Conservation (phyloP, 352 stramenopile genomes). For the Globisporangium uncinulatum region DNA sequence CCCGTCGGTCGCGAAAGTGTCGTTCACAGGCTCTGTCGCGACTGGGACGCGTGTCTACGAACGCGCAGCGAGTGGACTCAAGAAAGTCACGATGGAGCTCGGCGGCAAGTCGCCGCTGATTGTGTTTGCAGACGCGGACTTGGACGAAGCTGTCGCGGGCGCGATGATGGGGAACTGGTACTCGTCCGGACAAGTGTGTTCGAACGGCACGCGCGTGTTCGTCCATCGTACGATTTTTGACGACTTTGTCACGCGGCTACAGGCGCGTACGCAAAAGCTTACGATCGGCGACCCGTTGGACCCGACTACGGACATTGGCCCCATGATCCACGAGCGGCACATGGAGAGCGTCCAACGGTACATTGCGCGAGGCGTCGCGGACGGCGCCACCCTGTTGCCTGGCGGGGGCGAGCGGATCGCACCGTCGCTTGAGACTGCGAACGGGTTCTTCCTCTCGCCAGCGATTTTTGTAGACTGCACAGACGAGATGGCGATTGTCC, state of each 20-base stretch:
- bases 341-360: slow-evolving; percentile 72
- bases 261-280: slow-evolving; percentile 70
- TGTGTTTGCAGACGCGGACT: slow-evolving; percentile 81
- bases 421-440: slow-evolving; percentile 31
- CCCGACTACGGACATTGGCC: slow-evolving; percentile 71
- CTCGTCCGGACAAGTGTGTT: slow-evolving; percentile 88
- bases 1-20: slow-evolving; percentile 61
- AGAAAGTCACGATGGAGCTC: slow-evolving; percentile 89
- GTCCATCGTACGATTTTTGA: slow-evolving; percentile 83
- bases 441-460: slow-evolving; percentile 87
- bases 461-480: slow-evolving; percentile 88
- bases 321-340: slow-evolving; percentile 82
- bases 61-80: slow-evolving; percentile 63
- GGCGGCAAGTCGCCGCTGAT: slow-evolving; percentile 87
- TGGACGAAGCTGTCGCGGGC: slow-evolving; percentile 70
- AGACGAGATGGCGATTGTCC: slow-evolving; percentile 87
- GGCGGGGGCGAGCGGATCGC: slow-evolving; percentile 49
- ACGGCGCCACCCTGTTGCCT: slow-evolving; percentile 56
- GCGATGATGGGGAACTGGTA: slow-evolving; percentile 88
- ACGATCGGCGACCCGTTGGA: slow-evolving; percentile 83
- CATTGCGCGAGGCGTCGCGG: slow-evolving; percentile 46
- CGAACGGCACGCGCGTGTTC: slow-evolving; percentile 87
- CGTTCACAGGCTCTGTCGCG: slow-evolving; percentile 78
- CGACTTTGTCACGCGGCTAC: slow-evolving; percentile 73
- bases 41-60: slow-evolving; percentile 73